A percentile compares a stretch with the other conserved stretches of the same genome.
These are phyloP conservation scores for Biancaea sappan DNA, from an alignment of 306 rosid species.

Conservation along the genomic window DNA sequence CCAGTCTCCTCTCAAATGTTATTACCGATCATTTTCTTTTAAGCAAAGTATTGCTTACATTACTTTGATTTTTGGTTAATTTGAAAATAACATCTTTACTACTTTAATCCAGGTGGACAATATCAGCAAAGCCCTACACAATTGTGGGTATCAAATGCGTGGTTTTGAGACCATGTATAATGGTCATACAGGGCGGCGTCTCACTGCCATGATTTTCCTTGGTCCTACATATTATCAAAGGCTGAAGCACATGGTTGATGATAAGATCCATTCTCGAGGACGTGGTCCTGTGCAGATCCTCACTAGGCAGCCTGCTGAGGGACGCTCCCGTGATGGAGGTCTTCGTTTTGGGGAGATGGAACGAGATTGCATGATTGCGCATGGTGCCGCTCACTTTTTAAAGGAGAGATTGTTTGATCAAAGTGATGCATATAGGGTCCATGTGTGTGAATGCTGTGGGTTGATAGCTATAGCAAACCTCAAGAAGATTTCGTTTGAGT, in stretches of 20 bases:
- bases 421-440: conserved; percentile 94
- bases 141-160: conserved; percentile 98
- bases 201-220: conserved; percentile 87
- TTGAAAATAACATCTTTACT: no score
- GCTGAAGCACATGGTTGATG: conserved; percentile 97
- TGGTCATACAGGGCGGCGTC: conserved; percentile 94
- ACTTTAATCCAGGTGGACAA: conserved; percentile 95
- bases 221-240: conserved; percentile 98
- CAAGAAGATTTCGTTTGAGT: conserved; percentile 90
- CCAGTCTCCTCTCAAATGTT: no score
- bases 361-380: conserved; percentile 98
- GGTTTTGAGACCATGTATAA: conserved; percentile 99
- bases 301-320: conserved; percentile 98
- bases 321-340: conserved; percentile 97
- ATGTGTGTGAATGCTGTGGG: conserved; percentile 92
- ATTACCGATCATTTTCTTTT: no score
- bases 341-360: conserved; percentile 98
- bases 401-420: conserved; percentile 95
- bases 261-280: conserved; percentile 97
- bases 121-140: conserved; percentile 93
- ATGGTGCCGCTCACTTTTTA: conserved; percentile 93
- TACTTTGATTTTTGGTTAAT: no score
- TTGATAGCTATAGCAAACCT: conserved; percentile 95
- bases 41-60: no score
- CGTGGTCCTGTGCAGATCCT: conserved; percentile 98